phyloP scores from a whole-genome alignment of 2,329 filamentous ascomycete genomes.

The Ampelomyces quisqualis region DNA sequence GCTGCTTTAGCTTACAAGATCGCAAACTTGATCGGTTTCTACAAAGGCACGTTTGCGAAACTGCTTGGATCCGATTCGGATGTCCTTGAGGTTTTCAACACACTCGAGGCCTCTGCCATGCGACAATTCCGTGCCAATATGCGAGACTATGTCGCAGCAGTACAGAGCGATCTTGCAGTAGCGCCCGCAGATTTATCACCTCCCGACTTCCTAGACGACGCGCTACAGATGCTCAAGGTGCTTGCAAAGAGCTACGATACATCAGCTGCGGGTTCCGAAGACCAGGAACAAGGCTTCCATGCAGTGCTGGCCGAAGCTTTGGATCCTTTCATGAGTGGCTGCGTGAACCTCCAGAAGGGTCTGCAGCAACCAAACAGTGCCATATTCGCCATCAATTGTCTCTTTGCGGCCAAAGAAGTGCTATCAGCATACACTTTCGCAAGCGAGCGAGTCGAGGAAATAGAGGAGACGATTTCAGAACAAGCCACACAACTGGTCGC shows the following conservation, averaged over 20 bases:
- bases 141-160: conserved; percentile 73
- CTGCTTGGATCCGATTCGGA: conserved; percentile 69
- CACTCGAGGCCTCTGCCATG: conserved; percentile 73
- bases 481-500: conserved; percentile 61
- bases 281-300: conserved; percentile 69
- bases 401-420: conserved; percentile 58
- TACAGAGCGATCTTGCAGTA: conserved; percentile 71
- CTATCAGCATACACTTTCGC: conserved; percentile 67
- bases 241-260: conserved; percentile 88
- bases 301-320: conserved; percentile 75
- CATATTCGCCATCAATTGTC: conserved; percentile 74
- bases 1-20: conserved; percentile 86
- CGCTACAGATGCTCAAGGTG: conserved; percentile 72
- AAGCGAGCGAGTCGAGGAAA: conserved; percentile 53
- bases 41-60: conserved; percentile 79
- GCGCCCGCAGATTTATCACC: conserved; percentile 72
- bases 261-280: conserved; percentile 61
- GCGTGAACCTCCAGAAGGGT: conserved; percentile 65
- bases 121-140: conserved; percentile 80
- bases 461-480: conserved; percentile 59
- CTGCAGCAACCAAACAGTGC: conserved; percentile 61
- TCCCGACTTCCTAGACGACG: conserved; percentile 77
- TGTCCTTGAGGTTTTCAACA: conserved; percentile 67
- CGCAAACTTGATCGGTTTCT: conserved; percentile 85
- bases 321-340: conserved; percentile 80